Evolutionary conservation across 352 stramenopile species (phyloP), one percentile per base, ranked within the genome.

Genomic region (Thalassiosira mediterranea): DNA sequence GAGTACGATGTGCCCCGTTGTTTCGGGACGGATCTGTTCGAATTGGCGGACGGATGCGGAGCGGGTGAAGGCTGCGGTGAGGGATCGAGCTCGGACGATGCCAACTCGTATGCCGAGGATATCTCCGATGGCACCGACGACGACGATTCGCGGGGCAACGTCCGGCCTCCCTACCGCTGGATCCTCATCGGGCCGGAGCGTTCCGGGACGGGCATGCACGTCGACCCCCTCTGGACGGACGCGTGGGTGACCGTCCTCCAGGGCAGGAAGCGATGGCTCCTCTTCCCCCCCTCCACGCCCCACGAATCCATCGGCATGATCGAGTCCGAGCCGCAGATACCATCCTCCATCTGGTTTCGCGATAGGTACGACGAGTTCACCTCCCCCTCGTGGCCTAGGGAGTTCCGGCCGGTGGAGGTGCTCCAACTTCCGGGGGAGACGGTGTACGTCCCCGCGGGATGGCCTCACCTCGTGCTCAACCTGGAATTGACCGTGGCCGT

Each of bases 201-300:
- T 25, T 91, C 76, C 47, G 91, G 91, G 21, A 95, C 85, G 4
- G 85, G 87, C 2, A 61, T 94, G 86, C 96, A 99, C 71, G 91
- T 97, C 19, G 96, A 99, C 75, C 96, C 96, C 31, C 87, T 97
- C 4, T 91, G 93, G 21, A 98, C 96, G 1, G 97, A 96, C 57
- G 96, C 96, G 0, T 99, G 96, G 96, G 98, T 98, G 46, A 94
- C 96, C 8, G 83, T 98, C 8, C 49, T 98, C 3, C 91, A 96
- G 38, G 96, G 96, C 34, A 83, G 88, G 19, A 99, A 99, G 81
- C 89, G 95, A 28, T 99, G 96, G 96, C 90, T 97, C 0, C 89
- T 99, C 3, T 98, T 98, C 74, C 95, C 96, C 29, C 95, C 95
- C 7, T 85, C 90, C n/a, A 88, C 81, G 13, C 75, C 86, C 1